Evolutionary conservation across 1,139 yeast species (phyloP).

Genomic region (Blastobotrys indianensis): DNA sequence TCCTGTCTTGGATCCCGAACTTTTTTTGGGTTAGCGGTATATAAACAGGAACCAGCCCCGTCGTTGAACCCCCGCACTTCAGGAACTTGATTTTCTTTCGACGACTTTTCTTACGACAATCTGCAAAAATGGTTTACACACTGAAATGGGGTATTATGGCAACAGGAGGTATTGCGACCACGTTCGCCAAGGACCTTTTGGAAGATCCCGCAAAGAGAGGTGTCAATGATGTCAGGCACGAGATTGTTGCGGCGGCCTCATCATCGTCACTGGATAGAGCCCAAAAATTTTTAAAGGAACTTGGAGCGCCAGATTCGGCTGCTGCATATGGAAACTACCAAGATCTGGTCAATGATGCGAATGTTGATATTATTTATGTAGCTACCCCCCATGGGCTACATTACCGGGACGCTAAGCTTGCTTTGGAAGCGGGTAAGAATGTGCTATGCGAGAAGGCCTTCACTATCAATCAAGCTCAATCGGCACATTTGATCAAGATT

Average conservation of each 20-base stretch:
- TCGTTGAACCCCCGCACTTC: too few species aligned
- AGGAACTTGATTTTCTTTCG: too few species aligned
- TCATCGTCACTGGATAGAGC: slow-evolving; percentile 28
- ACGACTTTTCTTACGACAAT: too few species aligned
- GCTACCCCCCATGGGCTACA: slow-evolving; percentile 58
- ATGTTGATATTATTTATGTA: slow-evolving; percentile 50
- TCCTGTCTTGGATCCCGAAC: too few species aligned
- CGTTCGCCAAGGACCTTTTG: slow-evolving; percentile 28
- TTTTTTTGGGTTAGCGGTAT: too few species aligned
- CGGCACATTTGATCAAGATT: slow-evolving; percentile 40
- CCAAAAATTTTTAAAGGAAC: slow-evolving; percentile 21
- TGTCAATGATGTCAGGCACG: slow-evolving; percentile 29
- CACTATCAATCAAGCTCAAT: slow-evolving; percentile 47
- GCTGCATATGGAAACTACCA: slow-evolving; percentile 33
- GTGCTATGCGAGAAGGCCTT: slow-evolving; percentile 60
- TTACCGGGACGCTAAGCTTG: slow-evolving; percentile 44
- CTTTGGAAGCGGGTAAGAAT: slow-evolving; percentile 50
- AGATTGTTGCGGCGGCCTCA: slow-evolving; percentile 32
- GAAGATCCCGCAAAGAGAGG: slow-evolving; percentile 27
- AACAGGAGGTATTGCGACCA: slow-evolving; percentile 29
- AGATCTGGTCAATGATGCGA: slow-evolving; percentile 40
- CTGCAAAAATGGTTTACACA: slow-evolving; percentile 19
- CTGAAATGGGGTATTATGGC: slow-evolving; percentile 27
- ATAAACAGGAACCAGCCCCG: too few species aligned
- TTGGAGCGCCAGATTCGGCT: slow-evolving; percentile 16